Conservation (phyloP, 2,329 filamentous ascomycete genomes). For the Ophiobolus disseminans region DNA sequence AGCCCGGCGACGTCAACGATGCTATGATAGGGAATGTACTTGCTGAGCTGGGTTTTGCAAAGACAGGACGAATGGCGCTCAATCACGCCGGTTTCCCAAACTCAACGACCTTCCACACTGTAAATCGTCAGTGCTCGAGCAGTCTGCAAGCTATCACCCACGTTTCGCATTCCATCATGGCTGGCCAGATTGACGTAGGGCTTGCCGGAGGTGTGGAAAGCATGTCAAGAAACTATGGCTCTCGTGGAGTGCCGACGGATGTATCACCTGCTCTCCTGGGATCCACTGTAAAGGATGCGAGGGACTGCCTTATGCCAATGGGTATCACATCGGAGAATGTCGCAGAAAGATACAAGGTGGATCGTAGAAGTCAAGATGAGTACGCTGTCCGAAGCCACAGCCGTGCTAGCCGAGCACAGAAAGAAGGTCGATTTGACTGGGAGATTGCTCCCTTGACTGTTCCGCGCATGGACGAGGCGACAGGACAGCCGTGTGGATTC, state of each 20-base stretch:
- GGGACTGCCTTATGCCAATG: conserved; percentile 92
- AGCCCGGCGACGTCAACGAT: conserved; percentile 34
- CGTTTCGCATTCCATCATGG: conserved; percentile 83
- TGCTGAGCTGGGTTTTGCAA: conserved; percentile 82
- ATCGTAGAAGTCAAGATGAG: conserved; percentile 79
- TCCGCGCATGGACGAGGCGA: conserved; percentile 71
- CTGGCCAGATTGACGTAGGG: conserved; percentile 83
- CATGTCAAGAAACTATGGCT: conserved; percentile 88
- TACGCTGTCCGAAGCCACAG: conserved; percentile 88
- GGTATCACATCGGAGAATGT: conserved; percentile 99
- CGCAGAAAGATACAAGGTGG: conserved; percentile 82
- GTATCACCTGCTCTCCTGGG: conserved; percentile 79
- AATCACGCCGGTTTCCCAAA: conserved; percentile 93
- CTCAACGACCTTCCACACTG: conserved; percentile 77
- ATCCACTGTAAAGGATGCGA: conserved; percentile 74
- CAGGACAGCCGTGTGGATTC: conserved; percentile 75
- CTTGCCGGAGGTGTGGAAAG: conserved; percentile 86
- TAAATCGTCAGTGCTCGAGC: conserved; percentile 97
- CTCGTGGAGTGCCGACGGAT: conserved; percentile 72
- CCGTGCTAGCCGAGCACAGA: conserved; percentile 86
- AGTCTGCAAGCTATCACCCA: conserved; percentile 94
- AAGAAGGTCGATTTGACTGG: conserved; percentile 86
- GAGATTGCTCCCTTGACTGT: conserved; percentile 90
- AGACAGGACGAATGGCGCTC: conserved; percentile 85
- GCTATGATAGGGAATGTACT: conserved; percentile 71